phyloP scores from a whole-genome alignment of 164 flowering plant genomes.

The Echeveria elegans region DNA sequence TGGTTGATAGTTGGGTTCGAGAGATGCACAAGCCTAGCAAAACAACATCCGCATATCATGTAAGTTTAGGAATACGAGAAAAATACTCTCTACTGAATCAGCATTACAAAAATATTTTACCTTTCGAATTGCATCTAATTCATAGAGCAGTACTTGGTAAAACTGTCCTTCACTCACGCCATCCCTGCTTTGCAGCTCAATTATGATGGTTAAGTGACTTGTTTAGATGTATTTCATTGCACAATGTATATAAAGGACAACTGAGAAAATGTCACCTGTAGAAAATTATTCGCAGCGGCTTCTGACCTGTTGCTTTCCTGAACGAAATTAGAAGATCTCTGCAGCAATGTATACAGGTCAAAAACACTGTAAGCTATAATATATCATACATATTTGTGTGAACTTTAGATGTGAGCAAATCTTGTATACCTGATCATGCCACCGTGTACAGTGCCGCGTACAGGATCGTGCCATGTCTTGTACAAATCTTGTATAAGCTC shows the following conservation, averaged over 20 bases:
- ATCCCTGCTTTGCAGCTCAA: slow-evolving; percentile 39
- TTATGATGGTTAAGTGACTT: too few relatives aligned
- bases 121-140: slow-evolving; percentile 85
- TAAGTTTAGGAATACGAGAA: neutral
- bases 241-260: too few relatives aligned
- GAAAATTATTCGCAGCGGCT: slow-evolving; percentile 59
- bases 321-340: slow-evolving; percentile 62
- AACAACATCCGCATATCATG: neutral
- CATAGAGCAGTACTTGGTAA: slow-evolving; percentile 73
- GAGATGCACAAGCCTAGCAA: slow-evolving; percentile 85
- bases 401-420: neutral
- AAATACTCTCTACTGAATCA: neutral
- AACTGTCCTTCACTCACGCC: slow-evolving; percentile 97
- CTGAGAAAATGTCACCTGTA: slow-evolving; percentile 36
- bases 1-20: slow-evolving; percentile 80
- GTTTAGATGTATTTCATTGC: too few relatives aligned
- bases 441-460: slow-evolving; percentile 58
- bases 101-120: slow-evolving; percentile 19
- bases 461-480: slow-evolving; percentile 73
- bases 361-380: neutral
- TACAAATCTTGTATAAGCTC: slow-evolving; percentile 66
- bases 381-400: neutral
- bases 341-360: slow-evolving; percentile 8
- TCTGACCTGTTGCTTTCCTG: slow-evolving; percentile 63
- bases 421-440: slow-evolving; percentile 52